Evolutionary conservation across 352 stramenopile species (phyloP), one percentile per base, ranked within the genome.

Genomic region (Elongisporangium prolatum): DNA sequence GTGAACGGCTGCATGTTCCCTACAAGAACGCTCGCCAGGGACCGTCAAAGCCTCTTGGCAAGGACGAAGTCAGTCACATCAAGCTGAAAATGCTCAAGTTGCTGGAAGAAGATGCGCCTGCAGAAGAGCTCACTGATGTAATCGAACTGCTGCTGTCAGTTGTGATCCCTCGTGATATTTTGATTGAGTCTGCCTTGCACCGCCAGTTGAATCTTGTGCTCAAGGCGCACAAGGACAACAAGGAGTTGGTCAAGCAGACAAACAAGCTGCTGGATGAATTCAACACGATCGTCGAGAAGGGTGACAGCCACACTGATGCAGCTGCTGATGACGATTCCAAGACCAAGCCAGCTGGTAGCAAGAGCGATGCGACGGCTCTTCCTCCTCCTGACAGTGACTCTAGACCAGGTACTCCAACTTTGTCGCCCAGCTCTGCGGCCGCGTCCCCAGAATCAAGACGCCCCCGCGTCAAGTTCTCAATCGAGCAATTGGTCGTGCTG

Each of bases 81-180:
- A 92, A 95, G 66, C 73, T 93, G 59, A 90, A 86, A 58, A 89
- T 95, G 75, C 66, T 93, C 10, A 91, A 93, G 63, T 64, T 92
- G 28, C 58, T 95, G 11, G 85, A 95, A 63, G 83, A 95, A 64
- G 85, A 91, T 59, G 83, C 83, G 4, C 69, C 83, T 20, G 75
- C 83, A 21, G 85, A 95, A 50, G 78, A 88, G 48, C 62, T 91
- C 20, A 95, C 84, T 9, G 85, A 95, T 25, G 69, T 95, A 16
- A 83, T 95, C 20, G 85, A 95, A 66, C 59, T 95, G 48, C 53
- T 95, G 48, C 61, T 92, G 7, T 91, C 85, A 2, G 79, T 93
- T 38, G 83, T 88, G 20, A 89, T 95, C 24, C 83, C 85, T 3
- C 73, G 70, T 16, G 71, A 84, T n/a, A 67, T 91, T n/a, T 52